A percentile compares a stretch with the other conserved stretches of the same genome.
Evolutionary conservation across 768 basidiomycete genomes (phyloP).

Genomic region (Agaricus blazei): DNA sequence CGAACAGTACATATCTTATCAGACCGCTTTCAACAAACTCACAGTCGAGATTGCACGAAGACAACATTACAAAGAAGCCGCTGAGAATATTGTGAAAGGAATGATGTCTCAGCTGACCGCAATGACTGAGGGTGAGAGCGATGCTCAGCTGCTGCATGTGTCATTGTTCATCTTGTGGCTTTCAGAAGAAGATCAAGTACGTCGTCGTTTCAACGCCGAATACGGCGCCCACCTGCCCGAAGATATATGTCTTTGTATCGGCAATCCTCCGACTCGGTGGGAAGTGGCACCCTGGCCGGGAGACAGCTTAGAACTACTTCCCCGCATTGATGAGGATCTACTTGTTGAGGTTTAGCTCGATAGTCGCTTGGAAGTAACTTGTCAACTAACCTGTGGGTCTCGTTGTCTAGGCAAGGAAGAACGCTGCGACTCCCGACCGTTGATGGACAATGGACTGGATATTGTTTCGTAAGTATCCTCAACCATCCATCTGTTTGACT

Average conservation of each 20-base stretch:
- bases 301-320: conserved; percentile 52
- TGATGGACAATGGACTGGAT: background rate
- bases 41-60: conserved; percentile 70
- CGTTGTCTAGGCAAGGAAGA: conserved; percentile 19
- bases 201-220: conserved; percentile 66
- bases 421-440: conserved; percentile 7
- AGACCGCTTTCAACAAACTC: conserved; percentile 68
- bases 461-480: background rate
- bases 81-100: conserved; percentile 57
- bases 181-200: conserved; percentile 61
- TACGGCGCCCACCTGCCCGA: conserved; percentile 72
- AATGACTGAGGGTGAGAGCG: conserved; percentile 57
- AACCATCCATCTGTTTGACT: background rate
- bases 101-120: conserved; percentile 62
- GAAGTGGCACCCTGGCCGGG: conserved; percentile 56
- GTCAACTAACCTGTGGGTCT: background rate
- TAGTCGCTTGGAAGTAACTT: background rate
- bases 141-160: background rate
- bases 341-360: conserved; percentile 41
- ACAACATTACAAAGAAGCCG: conserved; percentile 58
- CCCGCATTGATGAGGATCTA: conserved; percentile 57
- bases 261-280: conserved; percentile 71
- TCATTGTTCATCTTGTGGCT: conserved; percentile 1
- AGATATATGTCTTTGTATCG: conserved; percentile 75
- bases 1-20: conserved; percentile 63